Base-by-base conservation (phyloP, 169 alveolate species). In the Nephromyces sp. region DNA sequence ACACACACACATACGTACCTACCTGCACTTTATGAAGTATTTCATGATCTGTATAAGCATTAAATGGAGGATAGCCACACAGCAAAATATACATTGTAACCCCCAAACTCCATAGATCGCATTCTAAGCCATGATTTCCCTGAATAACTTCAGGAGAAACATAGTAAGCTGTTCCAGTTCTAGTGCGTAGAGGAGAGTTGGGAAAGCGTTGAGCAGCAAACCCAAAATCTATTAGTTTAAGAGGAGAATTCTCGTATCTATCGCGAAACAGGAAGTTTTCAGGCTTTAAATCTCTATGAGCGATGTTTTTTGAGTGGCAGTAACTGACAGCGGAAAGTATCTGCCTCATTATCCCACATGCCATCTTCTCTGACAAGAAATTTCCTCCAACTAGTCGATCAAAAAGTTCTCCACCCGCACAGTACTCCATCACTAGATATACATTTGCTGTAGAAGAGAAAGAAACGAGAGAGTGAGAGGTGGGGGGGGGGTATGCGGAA, bases 91-190 rank as follows among this genome's bases (percentile, higher is more conserved):
- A 88, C 68, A 91, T 75, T 31, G 92, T 92, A n/a, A 92, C 96
- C 6, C 97, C 96, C 62, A 92, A 88, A 35, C 94, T 85, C 96
- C 97, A 93, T 31, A 94, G 83, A 79, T 95, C 99, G 83, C 98
- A 95, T 66, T 81, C 79, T 83, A 91, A 91, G 75, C 91, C 94
- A 80, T 95, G 94, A 30, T 95, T 94, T 52, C 83, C 76, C 30
- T 94, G 78, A 8, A 95, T 43, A 43, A 87, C 95, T 84, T 92
- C 95, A 1, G 97, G 97, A 1, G 93, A 88, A 27, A 90, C 90
- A 79, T 89, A 92, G 76, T 87, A 87, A 28, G 89, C 84, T 32
- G 95, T 86, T 8, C 97, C 97, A 6, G 90, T 87, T 63, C 88
- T 75, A 22, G 91, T 87, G 29, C 84, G 73, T 86, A 87, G 70